Evolutionary conservation across 148 eudicot genomes (phyloP), one percentile per base, ranked within the genome.

Genomic region (Silene uniflora): DNA sequence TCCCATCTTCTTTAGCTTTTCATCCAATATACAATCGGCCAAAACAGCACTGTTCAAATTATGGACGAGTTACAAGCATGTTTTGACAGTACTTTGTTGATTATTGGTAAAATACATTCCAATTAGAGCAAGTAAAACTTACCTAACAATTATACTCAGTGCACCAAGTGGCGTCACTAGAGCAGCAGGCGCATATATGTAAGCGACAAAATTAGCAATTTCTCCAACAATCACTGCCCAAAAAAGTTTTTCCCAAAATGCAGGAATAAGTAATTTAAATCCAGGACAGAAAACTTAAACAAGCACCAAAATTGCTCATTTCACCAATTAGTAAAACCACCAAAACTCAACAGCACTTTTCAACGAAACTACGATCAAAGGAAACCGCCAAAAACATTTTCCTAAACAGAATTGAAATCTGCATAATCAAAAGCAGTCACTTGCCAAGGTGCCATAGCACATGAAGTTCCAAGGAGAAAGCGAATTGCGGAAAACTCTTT

Each of bases 151-250:
- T 58, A 93, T 93, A 88, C 96, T 93, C 78, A 91, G 80, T 78
- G 97, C 97, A 82, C 98, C 97, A 72, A 91, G 92, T 19, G 97
- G 98, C 67, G 98, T 91, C 76, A 93, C 98, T 69, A 93, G 94
- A 77, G 87, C 97, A 79, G 97, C 98, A 76, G 97, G 98, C 73
- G 98, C 98, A 87, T 93, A 93, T 13, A 89, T 90, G 81, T 90
- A 90, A 74, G 97, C 97, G 75, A 90, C 78, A 81, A 91, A 91
- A 87, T 91, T 91, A 69, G 93, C 92, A 71, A 90, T 78, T 81
- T 91, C 97, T 78, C 97, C 97, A 75, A 87, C 86, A 82, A 91
- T 81, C 97, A 90, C 97, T 91, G 92, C 78, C 62, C 72, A 73
- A 74, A 70, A 49, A 66, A 72, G 18, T 46, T 68, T 66, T 72